These are phyloP conservation scores for Cercospora sp. DNA, from an alignment of 2,329 filamentous ascomycete species.

Conservation along the genomic window DNA sequence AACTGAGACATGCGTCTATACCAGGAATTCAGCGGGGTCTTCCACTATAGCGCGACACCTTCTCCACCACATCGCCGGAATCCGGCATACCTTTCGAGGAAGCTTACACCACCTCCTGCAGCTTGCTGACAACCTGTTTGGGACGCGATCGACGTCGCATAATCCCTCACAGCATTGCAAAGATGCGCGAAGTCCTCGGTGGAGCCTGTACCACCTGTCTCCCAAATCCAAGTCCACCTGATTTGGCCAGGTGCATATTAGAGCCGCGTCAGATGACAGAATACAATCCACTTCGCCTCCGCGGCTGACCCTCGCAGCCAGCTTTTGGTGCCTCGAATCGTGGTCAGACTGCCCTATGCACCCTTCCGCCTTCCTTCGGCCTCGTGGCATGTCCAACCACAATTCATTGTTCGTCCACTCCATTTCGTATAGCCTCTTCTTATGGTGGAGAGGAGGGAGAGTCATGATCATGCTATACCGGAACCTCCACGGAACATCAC, in stretches of 20 bases:
- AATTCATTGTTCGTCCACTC: not conserved
- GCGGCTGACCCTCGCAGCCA: not conserved
- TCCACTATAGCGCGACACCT: not conserved
- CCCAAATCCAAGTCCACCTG: not conserved
- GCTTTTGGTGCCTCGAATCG: not conserved
- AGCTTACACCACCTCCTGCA: not conserved
- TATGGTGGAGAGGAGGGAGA: not conserved
- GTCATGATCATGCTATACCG: not conserved
- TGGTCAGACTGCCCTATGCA: not conserved
- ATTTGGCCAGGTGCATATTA: not conserved
- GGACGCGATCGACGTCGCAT: not conserved
- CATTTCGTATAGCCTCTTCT: not conserved
- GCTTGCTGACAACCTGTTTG: not conserved
- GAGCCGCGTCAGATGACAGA: not conserved
- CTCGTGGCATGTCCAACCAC: not conserved
- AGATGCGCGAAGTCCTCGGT: not conserved
- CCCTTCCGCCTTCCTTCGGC: not conserved
- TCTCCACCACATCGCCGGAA: not conserved
- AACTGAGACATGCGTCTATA: slow-evolving; percentile 7
- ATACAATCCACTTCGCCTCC: not conserved
- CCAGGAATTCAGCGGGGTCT: not conserved
- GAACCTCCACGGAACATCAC: not conserved
- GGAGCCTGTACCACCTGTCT: not conserved
- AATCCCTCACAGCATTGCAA: not conserved
- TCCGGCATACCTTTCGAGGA: not conserved